Evolutionary conservation across 305 asterid species (phyloP), one percentile per base, ranked within the genome.

Genomic region (Ilex paraguariensis): DNA sequence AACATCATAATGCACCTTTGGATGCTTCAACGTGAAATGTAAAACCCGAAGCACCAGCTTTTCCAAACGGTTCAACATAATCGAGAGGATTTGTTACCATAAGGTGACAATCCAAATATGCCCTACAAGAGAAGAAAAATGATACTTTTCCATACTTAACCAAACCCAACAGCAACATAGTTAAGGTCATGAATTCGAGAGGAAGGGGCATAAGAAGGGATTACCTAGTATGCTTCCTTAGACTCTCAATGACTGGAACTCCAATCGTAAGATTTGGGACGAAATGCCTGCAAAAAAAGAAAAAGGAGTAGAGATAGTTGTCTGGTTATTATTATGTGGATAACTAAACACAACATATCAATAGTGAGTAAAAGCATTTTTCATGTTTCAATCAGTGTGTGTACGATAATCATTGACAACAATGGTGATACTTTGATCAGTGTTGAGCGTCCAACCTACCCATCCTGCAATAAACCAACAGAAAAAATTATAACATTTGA

Each of bases 41-140:
- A 67, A 92, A 92, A 65, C 98, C 97, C 44, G 98, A 89, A 63
- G 98, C 98, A 62, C 97, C 98, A n/a, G 98, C 98, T 78, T 82
- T 81, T 56, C 81, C 88, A 3, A 92, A 72, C 48, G 91, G 83
- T 57, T 89, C 96, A 45, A 90, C 95, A 56, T 93, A 90, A 78
- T 93, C 99, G 50, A 86, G 78, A 61, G 99, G 99, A 77, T 90
- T 93, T 63, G 97, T 86, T 67, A 90, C 97, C 99, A 93, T 90
- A 48, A 93, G 84, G 74, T 93, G 97, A 79, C 95, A 93, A 81
- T 93, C 99, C 64, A 93, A 69, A 80, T 93, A 93, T 45, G 97
- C 96, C 36, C 97, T 93, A 95, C 61, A 75, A 68, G 45, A 53
- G 32, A 58, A 54, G 13, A 46, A 42, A 53, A 56, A 15, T 17